Evolutionary conservation across 2,329 filamentous ascomycete genomes (phyloP).

Genomic region (Rutstroemia sydowiana): DNA sequence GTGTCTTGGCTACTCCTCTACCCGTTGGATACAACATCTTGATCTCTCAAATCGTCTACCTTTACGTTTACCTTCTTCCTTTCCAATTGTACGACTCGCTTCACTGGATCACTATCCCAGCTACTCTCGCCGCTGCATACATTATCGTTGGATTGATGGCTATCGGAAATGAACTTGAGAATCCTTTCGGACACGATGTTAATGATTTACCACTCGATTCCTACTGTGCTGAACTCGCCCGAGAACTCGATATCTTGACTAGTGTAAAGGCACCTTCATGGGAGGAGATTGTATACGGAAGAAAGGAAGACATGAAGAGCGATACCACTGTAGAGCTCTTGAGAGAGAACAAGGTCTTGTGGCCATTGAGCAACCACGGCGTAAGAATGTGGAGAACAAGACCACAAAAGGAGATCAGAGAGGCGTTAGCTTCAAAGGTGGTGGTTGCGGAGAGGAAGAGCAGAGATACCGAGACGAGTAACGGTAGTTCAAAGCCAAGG

Average conservation of each 20-base stretch:
- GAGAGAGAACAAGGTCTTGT: slow-evolving; percentile 29
- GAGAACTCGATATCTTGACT: slow-evolving; percentile 64
- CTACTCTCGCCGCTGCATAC: slow-evolving; percentile 64
- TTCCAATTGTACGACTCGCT: slow-evolving; percentile 67
- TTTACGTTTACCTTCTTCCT: slow-evolving; percentile 72
- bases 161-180: slow-evolving; percentile 77
- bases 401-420: slow-evolving; percentile 37
- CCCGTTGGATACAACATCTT: slow-evolving; percentile 78
- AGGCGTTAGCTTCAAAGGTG: slow-evolving; percentile 26
- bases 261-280: slow-evolving; percentile 17
- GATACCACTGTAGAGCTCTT: neutral
- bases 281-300: slow-evolving; percentile 15
- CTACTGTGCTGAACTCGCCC: slow-evolving; percentile 67
- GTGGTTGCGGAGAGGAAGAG: slow-evolving; percentile 12
- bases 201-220: slow-evolving; percentile 73
- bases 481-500: neutral
- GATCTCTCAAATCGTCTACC: slow-evolving; percentile 79
- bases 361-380: slow-evolving; percentile 34
- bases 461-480: neutral
- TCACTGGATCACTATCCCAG: slow-evolving; percentile 70
- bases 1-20: slow-evolving; percentile 74
- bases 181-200: slow-evolving; percentile 76
- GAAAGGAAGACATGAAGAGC: neutral
- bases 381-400: slow-evolving; percentile 38
- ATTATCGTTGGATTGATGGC: slow-evolving; percentile 72